Evolutionary conservation across 192 early-diverging fungal genomes (phyloP), one percentile per base, ranked within the genome.

Genomic region (Podila verticillata): DNA sequence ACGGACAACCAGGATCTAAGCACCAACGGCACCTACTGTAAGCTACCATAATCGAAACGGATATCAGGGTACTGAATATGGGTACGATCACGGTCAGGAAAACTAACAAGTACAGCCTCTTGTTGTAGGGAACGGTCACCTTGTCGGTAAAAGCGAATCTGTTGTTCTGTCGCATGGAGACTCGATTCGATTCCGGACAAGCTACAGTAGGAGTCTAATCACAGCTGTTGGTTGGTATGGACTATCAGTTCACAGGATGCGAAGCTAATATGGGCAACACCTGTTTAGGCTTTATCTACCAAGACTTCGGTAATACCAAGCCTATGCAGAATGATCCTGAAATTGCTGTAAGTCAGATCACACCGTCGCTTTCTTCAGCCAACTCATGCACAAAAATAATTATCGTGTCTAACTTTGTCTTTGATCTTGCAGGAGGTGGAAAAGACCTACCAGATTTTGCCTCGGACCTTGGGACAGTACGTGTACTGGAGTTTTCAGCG

Each of bases 91-190:
- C 4, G 13, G 4, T 3, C 13, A 44, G 39, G 15, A 44, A 44
- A 15, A 2, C 39, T 44, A 44, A 44, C 15, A 44, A 44, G 12
- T 10, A 3, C 17, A 44, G 12, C 39, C 15, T 44, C 39, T 7
- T 13, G 39, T 44, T 44, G 39, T 13, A 75, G 74, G 74, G 84
- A 91, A 91, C 65, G 71, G 87, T 59, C 71, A 64, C 36, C 73
- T 84, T 17, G 88, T 91, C 39, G 88, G 89, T 39, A 88, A 83
- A 59, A 73, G 71, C 48, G 84, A 86, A 13, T 85, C 87, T 10
- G 85, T 88, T 6, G 84, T 88, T 19, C 81, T 91, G 44, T 73
- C 84, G 17, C 88, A 91, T 64, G 89, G 89, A 63, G 89, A 91
- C 62, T 84, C 82, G 6, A 73, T 91, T n/a, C 81, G 87, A 51